Evolutionary conservation across 768 basidiomycete species (phyloP), one percentile per base, ranked within the genome.

Genomic region (Gelatoporia subvermispora): DNA sequence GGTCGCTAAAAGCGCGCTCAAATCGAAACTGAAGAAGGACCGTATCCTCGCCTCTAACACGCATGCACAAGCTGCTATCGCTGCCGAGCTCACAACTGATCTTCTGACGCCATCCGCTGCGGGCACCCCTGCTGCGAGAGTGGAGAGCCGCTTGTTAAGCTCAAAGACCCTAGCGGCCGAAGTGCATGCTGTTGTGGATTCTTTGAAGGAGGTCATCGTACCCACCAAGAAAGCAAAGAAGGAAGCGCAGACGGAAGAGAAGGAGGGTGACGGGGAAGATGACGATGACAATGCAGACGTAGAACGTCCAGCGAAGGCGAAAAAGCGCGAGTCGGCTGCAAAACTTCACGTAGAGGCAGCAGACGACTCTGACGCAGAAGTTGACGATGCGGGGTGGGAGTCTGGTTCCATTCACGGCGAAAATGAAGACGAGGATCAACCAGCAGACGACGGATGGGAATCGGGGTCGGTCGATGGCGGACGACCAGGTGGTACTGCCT

Each of bases 1-100:
- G 0, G 68, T 91, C 22, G 84, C 82, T 8, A 72, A 69, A 41
- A 75, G 79, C 11, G 87, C 88, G n/a, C 71, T 93, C 25, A 72
- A 69, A 55, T 76, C 79, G 4, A 93, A 86, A 67, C 62, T 94
- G 31, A 77, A 77, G 41, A 94, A 93, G 64, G 84, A 90, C 62
- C 77, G 73, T 47, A 50, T 68, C 2, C 68, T 93, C 13, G 75
- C 72, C 21, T 65, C 67, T 13, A 74, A 83, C 54, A 64, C 71
- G n/a, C 60, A 69, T 21, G 56, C 85, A 35, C 70, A 70, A 45
- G 57, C 64, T 2, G 75, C 75, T 9, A 56, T 87, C 17, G 60
- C 62, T 2, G 61, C 67, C 28, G 76, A 83, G 61, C 64, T 85
- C 3, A 50, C 68, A 8, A 56, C 57, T 0, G 65, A 64, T 47